phyloP scores from a whole-genome alignment of 2,329 filamentous ascomycete genomes.

The Fonsecaea monophora region DNA sequence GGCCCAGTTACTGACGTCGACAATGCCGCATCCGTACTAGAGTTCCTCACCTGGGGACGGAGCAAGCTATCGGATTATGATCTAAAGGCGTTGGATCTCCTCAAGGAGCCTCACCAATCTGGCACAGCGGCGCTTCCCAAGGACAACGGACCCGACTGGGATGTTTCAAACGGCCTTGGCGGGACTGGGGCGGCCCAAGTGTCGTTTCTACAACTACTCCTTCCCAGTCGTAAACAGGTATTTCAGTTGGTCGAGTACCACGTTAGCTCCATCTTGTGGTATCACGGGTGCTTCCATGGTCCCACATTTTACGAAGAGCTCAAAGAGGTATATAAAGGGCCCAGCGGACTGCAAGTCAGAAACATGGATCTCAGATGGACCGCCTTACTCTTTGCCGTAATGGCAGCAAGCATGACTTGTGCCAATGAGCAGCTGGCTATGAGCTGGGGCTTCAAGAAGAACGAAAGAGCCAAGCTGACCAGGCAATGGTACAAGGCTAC shows the following conservation, averaged over 20 bases:
- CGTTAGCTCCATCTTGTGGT: slow-evolving; percentile 36
- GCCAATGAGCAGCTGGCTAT: slow-evolving; percentile 30
- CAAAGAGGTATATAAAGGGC: slow-evolving; percentile 32
- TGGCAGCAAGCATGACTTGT: slow-evolving; percentile 37
- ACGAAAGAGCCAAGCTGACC: slow-evolving; percentile 52
- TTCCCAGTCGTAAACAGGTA: slow-evolving; percentile 37
- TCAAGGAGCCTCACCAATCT: slow-evolving; percentile 48
- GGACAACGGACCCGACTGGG: slow-evolving; percentile 36
- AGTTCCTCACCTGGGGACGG: slow-evolving; percentile 58
- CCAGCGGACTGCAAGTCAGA: slow-evolving; percentile 34
- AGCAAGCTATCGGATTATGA: slow-evolving; percentile 39
- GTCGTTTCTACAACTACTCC: slow-evolving; percentile 37
- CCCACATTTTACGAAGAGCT: slow-evolving; percentile 38
- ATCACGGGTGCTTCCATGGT: slow-evolving; percentile 39
- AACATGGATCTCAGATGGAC: slow-evolving; percentile 38
- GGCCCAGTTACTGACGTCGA: slow-evolving; percentile 20
- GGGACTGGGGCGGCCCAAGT: slow-evolving; percentile 38
- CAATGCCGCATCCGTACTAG: slow-evolving; percentile 46
- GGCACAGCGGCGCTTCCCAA: slow-evolving; percentile 25
- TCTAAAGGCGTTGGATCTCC: slow-evolving; percentile 37
- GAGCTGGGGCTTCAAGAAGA: slow-evolving; percentile 55
- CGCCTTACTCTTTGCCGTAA: slow-evolving; percentile 34
- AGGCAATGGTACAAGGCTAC: slow-evolving; percentile 56
- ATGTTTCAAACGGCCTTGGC: slow-evolving; percentile 37
- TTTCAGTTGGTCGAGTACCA: slow-evolving; percentile 39